Percentiles rank a stretch among this genome's conserved stretches.
phyloP scores from a whole-genome alignment of 2,329 filamentous ascomycete genomes.

The Alternaria brassicae region DNA sequence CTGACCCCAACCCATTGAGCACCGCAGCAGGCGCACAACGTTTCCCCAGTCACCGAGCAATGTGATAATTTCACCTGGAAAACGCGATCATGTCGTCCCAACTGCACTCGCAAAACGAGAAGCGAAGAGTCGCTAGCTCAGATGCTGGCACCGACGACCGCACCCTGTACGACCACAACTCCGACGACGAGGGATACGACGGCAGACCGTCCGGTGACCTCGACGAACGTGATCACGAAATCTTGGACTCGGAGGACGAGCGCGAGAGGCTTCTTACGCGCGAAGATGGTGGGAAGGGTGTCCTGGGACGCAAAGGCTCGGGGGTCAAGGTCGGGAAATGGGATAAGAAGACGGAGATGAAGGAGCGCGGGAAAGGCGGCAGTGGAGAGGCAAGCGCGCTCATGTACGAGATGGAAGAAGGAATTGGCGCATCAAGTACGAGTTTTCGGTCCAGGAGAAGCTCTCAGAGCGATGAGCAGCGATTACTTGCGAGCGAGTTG shows the following conservation, averaged over 20 bases:
- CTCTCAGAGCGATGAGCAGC: slow-evolving; percentile 57
- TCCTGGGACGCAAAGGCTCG: slow-evolving; percentile 40
- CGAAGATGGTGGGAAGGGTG: slow-evolving; percentile 29
- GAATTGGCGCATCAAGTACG: slow-evolving; percentile 67
- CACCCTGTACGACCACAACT: slow-evolving; percentile 41
- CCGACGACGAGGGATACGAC: slow-evolving; percentile 43
- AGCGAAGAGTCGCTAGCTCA: slow-evolving; percentile 21
- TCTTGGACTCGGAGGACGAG: slow-evolving; percentile 57
- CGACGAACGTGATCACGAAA: slow-evolving; percentile 47
- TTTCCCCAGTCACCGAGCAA: slow-evolving; percentile 6
- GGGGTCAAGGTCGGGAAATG: slow-evolving; percentile 41
- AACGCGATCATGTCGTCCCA: slow-evolving; percentile 32
- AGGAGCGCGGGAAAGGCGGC: slow-evolving; percentile 51
- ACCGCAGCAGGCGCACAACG: slow-evolving; percentile 12
- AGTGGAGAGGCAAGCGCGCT: slow-evolving; percentile 75
- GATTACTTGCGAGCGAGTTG: slow-evolving; percentile 61
- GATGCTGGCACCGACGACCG: slow-evolving; percentile 40
- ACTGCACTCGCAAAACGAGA: slow-evolving; percentile 24
- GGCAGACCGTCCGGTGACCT: slow-evolving; percentile 48
- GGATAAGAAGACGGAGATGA: slow-evolving; percentile 34
- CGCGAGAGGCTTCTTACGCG: slow-evolving; percentile 52
- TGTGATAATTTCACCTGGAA: slow-evolving; percentile 19
- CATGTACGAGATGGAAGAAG: slow-evolving; percentile 92
- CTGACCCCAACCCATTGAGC: slow-evolving; percentile 9
- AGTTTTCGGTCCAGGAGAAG: slow-evolving; percentile 46